Percentiles rank a stretch among this genome's conserved stretches.
Conservation (phyloP, 768 basidiomycete species). For the Lactarius quietus region DNA sequence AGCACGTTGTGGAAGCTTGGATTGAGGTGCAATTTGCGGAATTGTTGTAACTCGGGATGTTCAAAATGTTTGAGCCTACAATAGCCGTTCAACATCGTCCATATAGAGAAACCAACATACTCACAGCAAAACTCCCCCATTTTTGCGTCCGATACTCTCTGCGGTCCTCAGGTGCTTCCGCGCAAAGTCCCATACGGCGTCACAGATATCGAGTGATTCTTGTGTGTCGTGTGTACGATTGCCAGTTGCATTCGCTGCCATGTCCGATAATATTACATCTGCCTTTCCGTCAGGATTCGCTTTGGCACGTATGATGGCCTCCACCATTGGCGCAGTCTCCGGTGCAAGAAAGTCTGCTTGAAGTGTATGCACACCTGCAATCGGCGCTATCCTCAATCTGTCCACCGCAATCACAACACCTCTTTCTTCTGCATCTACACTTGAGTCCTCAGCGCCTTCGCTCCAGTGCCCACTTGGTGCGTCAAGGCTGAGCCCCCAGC, state of each 20-base stretch:
- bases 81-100: slow-evolving; percentile 11
- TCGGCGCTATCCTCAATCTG: slow-evolving; percentile 63
- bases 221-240: slow-evolving; percentile 62
- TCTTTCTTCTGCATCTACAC: slow-evolving; percentile 29
- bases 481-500: slow-evolving; percentile 15
- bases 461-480: slow-evolving; percentile 9
- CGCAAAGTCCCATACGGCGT: slow-evolving; percentile 70
- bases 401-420: slow-evolving; percentile 76
- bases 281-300: slow-evolving; percentile 44
- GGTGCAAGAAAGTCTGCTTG: slow-evolving; percentile 75
- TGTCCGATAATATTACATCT: slow-evolving; percentile 85
- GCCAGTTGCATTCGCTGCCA: slow-evolving; percentile 84
- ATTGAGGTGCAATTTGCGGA: slow-evolving; percentile 54
- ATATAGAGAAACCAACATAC: slow-evolving; percentile 26
- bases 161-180: slow-evolving; percentile 48
- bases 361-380: slow-evolving; percentile 69
- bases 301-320: slow-evolving; percentile 34
- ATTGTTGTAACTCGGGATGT: slow-evolving; percentile 67
- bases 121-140: slow-evolving; percentile 58
- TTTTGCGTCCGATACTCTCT: slow-evolving; percentile 39
- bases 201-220: slow-evolving; percentile 66
- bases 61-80: slow-evolving; percentile 83
- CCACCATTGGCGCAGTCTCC: slow-evolving; percentile 45
- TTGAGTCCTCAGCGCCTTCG: background rate
- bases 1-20: slow-evolving; percentile 64